Evolutionary conservation across 805 yeast species (phyloP), one percentile per base, ranked within the genome.

Genomic region (Yamadazyma sp.): DNA sequence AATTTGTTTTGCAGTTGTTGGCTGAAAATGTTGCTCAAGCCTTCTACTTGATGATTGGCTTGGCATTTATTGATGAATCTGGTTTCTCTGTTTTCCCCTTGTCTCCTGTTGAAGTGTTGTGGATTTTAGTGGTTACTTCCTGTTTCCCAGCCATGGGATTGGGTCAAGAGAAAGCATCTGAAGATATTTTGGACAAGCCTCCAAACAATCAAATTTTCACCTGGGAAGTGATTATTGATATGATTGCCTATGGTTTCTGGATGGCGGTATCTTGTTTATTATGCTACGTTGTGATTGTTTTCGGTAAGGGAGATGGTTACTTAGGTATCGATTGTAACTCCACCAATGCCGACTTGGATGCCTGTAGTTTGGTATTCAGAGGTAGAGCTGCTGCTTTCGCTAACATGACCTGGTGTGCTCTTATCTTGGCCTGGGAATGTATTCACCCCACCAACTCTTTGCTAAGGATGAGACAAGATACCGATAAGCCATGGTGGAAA

Each of bases 121-220:
- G 90, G 90, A 77, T 84, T 50, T 75, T 84, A 52, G 87, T 84
- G 54, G 76, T 82, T 28, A 83, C 91, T 1, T 80, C 89, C 1
- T 81, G 88, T 49, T 82, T 83, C 70, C 91, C 91, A 29, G 90
- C 90, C 14, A 82, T 84, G 86, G 90, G 91, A 18, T 72, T 83
- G 37, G 88, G 88, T 30, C 70, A 64, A 46, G 71, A 66, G 45
- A 56, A 48, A 37, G 71, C 71, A 11, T 42, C 53, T 32, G 69
- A 61, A 23, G 71, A 66, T 35, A 55, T 65, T 25, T 57, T 67
- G 43, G 62, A 61, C 11, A 48, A 53, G 27, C 64, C 69, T 4
- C 72, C 72, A 12, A 60, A 57, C 38, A 59, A 54, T 29, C 53
- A 57, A 12, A 64, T 65, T 24, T 66, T 67, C 49, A 65, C 71